Conservation (phyloP, 1,284 basidiomycete species). For the Schizopora paradoxa region DNA sequence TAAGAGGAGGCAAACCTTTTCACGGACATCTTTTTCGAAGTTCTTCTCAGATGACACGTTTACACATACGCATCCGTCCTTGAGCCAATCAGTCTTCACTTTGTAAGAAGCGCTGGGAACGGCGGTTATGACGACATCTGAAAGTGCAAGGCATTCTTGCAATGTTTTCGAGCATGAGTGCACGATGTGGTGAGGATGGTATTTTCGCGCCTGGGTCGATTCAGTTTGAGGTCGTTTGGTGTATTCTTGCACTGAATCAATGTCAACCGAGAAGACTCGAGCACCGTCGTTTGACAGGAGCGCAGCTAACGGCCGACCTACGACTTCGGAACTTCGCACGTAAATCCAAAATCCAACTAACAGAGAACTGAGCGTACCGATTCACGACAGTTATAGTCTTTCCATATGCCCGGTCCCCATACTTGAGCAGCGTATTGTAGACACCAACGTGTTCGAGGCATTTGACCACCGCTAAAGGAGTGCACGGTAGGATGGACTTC, state of each 20-base stretch:
- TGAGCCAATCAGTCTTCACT: slow-evolving; percentile 82
- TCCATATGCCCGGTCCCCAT: slow-evolving; percentile 93
- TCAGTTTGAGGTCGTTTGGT: slow-evolving; percentile 68
- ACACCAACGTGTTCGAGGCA: slow-evolving; percentile 87
- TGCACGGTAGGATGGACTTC: slow-evolving; percentile 95
- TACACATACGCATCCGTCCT: slow-evolving; percentile 89
- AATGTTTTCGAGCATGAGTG: slow-evolving; percentile 61
- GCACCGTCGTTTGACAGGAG: slow-evolving; percentile 94
- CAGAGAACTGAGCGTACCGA: slow-evolving; percentile 44
- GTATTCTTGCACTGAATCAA: slow-evolving; percentile 91
- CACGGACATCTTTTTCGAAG: slow-evolving; percentile 89
- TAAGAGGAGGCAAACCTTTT: slow-evolving; percentile 55
- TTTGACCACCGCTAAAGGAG: slow-evolving; percentile 94
- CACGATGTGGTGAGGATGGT: slow-evolving; percentile 82
- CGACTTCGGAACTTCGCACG: slow-evolving; percentile 80
- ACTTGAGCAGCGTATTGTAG: slow-evolving; percentile 88
- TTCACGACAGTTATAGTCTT: slow-evolving; percentile 94
- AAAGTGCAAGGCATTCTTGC: slow-evolving; percentile 73
- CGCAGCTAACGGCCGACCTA: slow-evolving; percentile 91
- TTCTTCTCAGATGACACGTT: slow-evolving; percentile 97
- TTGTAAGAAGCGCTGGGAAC: slow-evolving; percentile 88
- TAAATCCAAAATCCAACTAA: not conserved
- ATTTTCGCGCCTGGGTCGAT: slow-evolving; percentile 40
- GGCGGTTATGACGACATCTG: slow-evolving; percentile 89
- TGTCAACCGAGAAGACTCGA: slow-evolving; percentile 90